Conservation (phyloP, 257 asterid genomes). For the Petrea volubilis region DNA sequence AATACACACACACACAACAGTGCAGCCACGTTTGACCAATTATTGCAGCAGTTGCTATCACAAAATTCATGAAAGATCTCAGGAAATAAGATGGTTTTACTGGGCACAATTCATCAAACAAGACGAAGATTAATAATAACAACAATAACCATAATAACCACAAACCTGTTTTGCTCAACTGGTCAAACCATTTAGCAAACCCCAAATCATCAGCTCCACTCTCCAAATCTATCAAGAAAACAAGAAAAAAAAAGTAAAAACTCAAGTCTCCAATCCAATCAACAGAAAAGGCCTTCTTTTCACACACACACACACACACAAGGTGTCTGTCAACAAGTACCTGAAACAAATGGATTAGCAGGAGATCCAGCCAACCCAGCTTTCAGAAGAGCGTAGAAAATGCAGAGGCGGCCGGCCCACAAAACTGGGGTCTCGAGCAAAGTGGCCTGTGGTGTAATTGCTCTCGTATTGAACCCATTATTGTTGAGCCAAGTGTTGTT, state of each 20-base stretch:
- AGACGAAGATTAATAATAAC: too few relatives aligned
- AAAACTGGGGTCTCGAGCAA: constrained; percentile 74
- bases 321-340: too few relatives aligned
- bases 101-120: neutral
- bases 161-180: constrained; percentile 82
- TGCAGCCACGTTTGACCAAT: neutral
- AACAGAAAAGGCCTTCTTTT: neutral
- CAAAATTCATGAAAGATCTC: neutral
- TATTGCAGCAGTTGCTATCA: neutral
- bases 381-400: constrained; percentile 80
- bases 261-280: neutral
- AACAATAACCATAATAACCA: too few relatives aligned
- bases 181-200: constrained; percentile 78
- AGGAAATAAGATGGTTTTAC: neutral
- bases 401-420: constrained; percentile 93
- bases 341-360: constrained; percentile 71
- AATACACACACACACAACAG: too few relatives aligned
- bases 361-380: constrained; percentile 98
- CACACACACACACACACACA: too few relatives aligned
- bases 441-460: constrained; percentile 41
- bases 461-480: constrained; percentile 13
- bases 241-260: neutral
- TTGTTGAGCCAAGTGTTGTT: constrained; percentile 26
- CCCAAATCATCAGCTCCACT: constrained; percentile 71
- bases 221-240: constrained; percentile 65